phyloP scores from a whole-genome alignment of 495 filamentous ascomycete species.

The Bacidia rubella region DNA sequence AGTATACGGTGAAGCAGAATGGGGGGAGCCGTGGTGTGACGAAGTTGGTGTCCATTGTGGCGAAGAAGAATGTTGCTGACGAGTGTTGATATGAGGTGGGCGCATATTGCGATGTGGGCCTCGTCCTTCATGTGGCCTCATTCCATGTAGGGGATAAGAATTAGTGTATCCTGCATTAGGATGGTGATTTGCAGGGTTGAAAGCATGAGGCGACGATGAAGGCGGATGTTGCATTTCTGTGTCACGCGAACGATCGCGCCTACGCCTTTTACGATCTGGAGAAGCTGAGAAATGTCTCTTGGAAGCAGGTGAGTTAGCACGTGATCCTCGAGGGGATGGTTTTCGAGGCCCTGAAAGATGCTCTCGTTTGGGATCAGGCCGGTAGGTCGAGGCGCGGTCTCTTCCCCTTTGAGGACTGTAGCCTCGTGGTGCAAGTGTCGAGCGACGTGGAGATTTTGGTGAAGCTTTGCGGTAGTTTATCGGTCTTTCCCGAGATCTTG shows the following conservation, averaged over 20 bases:
- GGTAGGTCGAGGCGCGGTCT: slow-evolving; percentile 1
- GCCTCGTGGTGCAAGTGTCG: slow-evolving; percentile 1
- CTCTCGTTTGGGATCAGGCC: neutral
- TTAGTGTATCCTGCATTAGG: slow-evolving; percentile 21
- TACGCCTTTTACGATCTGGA: neutral
- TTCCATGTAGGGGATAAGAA: slow-evolving; percentile 26
- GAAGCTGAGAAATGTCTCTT: neutral
- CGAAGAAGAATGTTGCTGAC: slow-evolving; percentile 39
- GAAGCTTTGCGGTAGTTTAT: slow-evolving; percentile 5
- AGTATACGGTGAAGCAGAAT: slow-evolving; percentile 50
- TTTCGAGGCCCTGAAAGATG: neutral
- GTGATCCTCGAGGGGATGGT: neutral
- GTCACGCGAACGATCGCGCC: slow-evolving; percentile 7
- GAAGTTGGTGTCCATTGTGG: slow-evolving; percentile 46
- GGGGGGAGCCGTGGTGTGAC: slow-evolving; percentile 55
- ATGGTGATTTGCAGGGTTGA: slow-evolving; percentile 22
- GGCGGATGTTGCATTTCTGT: slow-evolving; percentile 23
- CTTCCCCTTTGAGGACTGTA: neutral
- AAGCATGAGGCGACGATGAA: slow-evolving; percentile 29
- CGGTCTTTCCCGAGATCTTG: slow-evolving; percentile 11
- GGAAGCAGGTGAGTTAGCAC: neutral
- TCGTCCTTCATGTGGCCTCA: slow-evolving; percentile 23
- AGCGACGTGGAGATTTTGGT: slow-evolving; percentile 7
- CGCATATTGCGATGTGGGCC: slow-evolving; percentile 22
- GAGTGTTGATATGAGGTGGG: slow-evolving; percentile 29